Base-by-base conservation (phyloP, 2,329 filamentous ascomycete genomes). In the Pezizomycotina sp. region DNA sequence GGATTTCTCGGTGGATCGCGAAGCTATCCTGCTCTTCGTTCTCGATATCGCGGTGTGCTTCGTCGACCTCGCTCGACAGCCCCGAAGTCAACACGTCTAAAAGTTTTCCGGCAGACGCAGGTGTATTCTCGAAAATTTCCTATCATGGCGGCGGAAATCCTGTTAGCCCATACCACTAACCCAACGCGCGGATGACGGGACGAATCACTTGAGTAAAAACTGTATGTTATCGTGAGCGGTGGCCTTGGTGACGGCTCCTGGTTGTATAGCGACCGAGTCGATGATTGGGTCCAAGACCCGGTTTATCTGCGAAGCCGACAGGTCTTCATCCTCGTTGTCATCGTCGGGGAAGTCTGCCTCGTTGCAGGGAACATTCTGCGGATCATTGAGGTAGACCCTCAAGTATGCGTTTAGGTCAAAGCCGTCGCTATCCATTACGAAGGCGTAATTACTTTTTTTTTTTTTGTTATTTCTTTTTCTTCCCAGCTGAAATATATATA, bases 341-440 rank as follows among this genome's bases (percentile, higher is more conserved):
- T 81, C 91, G 56, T 95, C 86, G 16, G 26, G 31, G 27, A 74
- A 60, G 50, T 89, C 78, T 37, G 84, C 89, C 57, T 95, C 86
- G 27, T 79, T 75, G 2, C 84, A 93, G 5, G 77, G 65, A 37
- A 95, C 78, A 24, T 72, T 70, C 28, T 74, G 65, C 6, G 89
- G 86, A 57, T 95, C 86, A 60, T 82, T 91, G 69, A 93, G 80
- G 61, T 93, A 98, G 57, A 81, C 71, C 66, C 92, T 93, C 58
- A 95, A 77, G 48, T 83, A 82, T 63, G 92, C 78, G 58, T 93
- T 92, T 60, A 98, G 81, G 58, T 95, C 81, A 62, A 98, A 98
- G 54, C 76, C 69, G 56, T 36, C 30, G 25, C 23, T 32, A 24
- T 24, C 22, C 12, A 24, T 7, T 24, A 8, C 22, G 7, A 7